Conservation (phyloP, 768 basidiomycete genomes). For the Mycena crocata region DNA sequence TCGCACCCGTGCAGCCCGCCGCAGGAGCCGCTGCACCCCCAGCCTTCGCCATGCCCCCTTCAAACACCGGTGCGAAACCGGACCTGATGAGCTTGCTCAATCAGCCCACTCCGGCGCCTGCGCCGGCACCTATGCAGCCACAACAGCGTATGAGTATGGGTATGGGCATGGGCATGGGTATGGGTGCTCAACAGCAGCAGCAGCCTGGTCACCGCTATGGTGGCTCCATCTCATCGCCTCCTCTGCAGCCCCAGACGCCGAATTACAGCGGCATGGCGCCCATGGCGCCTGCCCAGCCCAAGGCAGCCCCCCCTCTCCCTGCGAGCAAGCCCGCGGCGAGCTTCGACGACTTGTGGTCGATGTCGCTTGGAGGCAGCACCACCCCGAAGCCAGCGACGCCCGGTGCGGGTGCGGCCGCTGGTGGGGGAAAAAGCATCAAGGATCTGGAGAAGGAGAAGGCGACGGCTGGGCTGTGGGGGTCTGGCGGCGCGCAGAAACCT, state of each 20-base stretch:
- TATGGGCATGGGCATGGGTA: constrained; percentile 38
- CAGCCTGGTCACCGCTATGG: constrained; percentile 32
- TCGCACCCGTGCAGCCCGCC: constrained; percentile 60
- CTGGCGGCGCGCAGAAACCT: constrained; percentile 24
- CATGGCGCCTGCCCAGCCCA: constrained; percentile 36
- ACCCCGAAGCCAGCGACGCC: constrained; percentile 51
- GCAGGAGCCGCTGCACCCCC: constrained; percentile 33
- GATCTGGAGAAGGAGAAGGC: constrained; percentile 92
- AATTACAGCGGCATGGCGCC: constrained; percentile 39
- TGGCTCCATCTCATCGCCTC: constrained; percentile 41
- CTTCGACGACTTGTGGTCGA: constrained; percentile 92
- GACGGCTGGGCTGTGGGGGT: constrained; percentile 84
- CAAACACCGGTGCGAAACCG: constrained; percentile 47
- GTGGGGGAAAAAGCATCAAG: constrained; percentile 80
- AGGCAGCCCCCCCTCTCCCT: constrained; percentile 39
- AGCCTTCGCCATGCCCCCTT: constrained; percentile 34
- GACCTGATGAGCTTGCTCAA: constrained; percentile 65
- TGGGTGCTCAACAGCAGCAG: constrained; percentile 40
- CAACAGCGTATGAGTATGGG: constrained; percentile 33
- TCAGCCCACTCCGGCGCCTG: constrained; percentile 44
- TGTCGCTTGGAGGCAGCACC: constrained; percentile 71
- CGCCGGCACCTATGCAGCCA: constrained; percentile 37
- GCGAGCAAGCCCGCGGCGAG: constrained; percentile 60
- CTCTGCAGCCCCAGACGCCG: constrained; percentile 39
- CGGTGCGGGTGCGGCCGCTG: constrained; percentile 39